phyloP scores from a whole-genome alignment of 1,284 basidiomycete genomes.

The Tilletia setariae region DNA sequence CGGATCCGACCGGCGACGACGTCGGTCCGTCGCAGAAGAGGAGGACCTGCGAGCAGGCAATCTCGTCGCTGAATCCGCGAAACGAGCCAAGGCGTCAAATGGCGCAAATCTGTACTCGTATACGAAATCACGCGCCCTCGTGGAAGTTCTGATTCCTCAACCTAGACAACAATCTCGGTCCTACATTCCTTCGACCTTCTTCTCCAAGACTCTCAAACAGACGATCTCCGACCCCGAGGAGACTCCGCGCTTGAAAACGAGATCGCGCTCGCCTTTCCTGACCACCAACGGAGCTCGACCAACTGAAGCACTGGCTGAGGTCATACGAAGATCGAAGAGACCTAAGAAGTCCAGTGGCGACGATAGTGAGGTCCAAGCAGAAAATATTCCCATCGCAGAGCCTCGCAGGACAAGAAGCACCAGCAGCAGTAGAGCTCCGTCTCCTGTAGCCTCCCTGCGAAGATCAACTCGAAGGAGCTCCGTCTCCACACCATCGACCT shows the following conservation, averaged over 20 bases:
- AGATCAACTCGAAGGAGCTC: no score
- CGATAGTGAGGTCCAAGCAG: no score
- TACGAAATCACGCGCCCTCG: background rate
- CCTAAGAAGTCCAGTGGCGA: background rate
- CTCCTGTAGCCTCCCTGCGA: no score
- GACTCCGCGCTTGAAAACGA: background rate
- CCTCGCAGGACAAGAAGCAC: no score
- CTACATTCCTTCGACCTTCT: no score
- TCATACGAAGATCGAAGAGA: background rate
- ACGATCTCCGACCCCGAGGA: background rate
- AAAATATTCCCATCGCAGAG: no score
- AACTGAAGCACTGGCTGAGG: constrained; percentile 2
- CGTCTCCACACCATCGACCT: no score
- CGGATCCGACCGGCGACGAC: background rate
- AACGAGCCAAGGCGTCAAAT: background rate
- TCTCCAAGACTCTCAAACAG: background rate
- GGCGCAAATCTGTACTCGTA: background rate
- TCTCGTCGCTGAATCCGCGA: background rate
- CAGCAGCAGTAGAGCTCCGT: no score
- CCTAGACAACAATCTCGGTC: background rate
- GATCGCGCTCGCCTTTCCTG: background rate
- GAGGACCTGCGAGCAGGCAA: background rate
- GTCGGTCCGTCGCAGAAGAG: background rate
- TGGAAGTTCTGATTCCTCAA: constrained; percentile 12
- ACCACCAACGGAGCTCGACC: constrained; percentile 2